Evolutionary conservation across 805 yeast species (phyloP), one percentile per base, ranked within the genome.

Genomic region (Babjeviella inositovora): DNA sequence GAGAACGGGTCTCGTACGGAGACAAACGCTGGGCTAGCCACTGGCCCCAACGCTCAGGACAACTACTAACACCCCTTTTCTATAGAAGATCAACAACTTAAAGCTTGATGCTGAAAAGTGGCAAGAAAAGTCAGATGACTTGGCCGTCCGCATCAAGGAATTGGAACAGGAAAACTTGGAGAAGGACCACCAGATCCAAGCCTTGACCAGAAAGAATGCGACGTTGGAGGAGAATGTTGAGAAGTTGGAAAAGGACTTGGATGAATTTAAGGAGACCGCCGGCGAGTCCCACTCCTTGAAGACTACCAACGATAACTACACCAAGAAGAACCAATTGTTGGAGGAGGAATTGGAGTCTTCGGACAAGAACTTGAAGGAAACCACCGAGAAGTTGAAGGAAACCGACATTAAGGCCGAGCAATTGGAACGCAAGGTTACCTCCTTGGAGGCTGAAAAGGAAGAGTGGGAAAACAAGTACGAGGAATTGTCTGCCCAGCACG

Each of bases 361-460:
- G 31, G 96, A 87, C 52, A 69, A 71, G 49, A 77, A 80, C 62
- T 65, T 84, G 64, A 79, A 82, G 57, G 92, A 80, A 53, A 79
- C 95, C 35, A 82, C 93, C 33, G 82, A 76, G 45, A 85, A 84
- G 60, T 67, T 87, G 51, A 81, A 95, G 55, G 93, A 82, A 49
- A 72, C 93, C 28, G 98, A 90, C 47, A 70, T 90, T 58, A 82
- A 82, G 61, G 87, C 90, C 36, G 98, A 90, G 58, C 93, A 82
- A 53, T 67, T 82, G 52, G 94, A 84, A 58, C 80, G 93, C 60
- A 82, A 77, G 59, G 93, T 87, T 29, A 65, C 81, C 30, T 80
- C 93, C 17, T 65, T 85, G 46, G 97, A 87, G 60, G 59, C 74
- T 37, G 97, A 90, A 61, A 82, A 80, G 56, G 90, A 81, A 38